Conservation (phyloP, 352 stramenopile species). For the Phytopythium delawarense region DNA sequence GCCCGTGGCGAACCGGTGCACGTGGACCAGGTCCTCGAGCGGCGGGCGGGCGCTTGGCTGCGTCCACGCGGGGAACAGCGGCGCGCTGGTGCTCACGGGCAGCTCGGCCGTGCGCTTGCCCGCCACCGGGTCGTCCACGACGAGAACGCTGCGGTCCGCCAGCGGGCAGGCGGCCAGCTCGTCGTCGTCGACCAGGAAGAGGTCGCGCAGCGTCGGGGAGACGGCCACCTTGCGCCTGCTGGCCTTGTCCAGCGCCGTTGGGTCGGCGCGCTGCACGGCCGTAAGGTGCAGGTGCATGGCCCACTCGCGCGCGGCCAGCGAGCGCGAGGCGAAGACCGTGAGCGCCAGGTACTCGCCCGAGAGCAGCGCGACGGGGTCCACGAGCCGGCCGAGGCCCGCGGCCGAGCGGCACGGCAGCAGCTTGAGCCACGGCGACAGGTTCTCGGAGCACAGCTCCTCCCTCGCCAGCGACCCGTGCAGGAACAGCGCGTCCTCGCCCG, state of each 20-base stretch:
- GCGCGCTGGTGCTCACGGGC: constrained; percentile 4
- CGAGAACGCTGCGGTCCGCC: constrained; percentile 29
- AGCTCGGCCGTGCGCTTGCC: constrained; percentile 17
- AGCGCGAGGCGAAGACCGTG: constrained; percentile 38
- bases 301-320: constrained; percentile 16
- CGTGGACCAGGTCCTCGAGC: constrained; percentile 34
- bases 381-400: constrained; percentile 54
- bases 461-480: constrained; percentile 65
- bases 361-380: constrained; percentile 72
- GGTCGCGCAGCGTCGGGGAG: constrained; percentile 34
- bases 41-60: constrained; percentile 8
- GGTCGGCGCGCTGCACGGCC: constrained; percentile 38
- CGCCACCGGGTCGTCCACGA: constrained; percentile 17
- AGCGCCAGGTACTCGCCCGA: constrained; percentile 67
- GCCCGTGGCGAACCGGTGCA: constrained; percentile 74
- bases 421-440: constrained; percentile 87
- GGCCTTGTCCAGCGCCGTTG: background rate
- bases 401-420: constrained; percentile 75
- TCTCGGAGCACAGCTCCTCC: constrained; percentile 87
- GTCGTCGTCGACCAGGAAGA: constrained; percentile 33
- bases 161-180: constrained; percentile 36
- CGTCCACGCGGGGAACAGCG: constrained; percentile 28
- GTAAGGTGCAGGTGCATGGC: constrained; percentile 56
- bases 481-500: constrained; percentile 15
- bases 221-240: background rate